phyloP scores from a whole-genome alignment of 108 stramenopile species.

The Cyclotella choctawhatcheeana region DNA sequence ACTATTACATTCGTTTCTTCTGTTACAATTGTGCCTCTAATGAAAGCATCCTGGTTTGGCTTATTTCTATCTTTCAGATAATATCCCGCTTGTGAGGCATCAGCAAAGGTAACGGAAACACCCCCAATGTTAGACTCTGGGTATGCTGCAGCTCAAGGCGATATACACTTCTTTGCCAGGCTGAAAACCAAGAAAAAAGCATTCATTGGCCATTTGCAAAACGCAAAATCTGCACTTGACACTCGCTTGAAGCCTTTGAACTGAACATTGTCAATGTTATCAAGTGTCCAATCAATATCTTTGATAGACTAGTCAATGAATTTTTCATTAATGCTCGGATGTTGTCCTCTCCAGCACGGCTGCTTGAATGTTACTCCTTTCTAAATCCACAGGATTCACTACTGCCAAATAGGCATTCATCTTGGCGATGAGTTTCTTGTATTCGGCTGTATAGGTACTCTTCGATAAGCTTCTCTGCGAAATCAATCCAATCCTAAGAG shows the following conservation, averaged over 20 bases:
- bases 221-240: neutral
- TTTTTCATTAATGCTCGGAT: neutral
- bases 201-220: neutral
- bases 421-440: too few relatives aligned
- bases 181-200: neutral
- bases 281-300: neutral
- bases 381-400: neutral
- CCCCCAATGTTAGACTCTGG: neutral
- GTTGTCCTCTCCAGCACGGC: neutral
- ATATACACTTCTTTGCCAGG: too few relatives aligned
- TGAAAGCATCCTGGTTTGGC: slow-evolving; percentile 76
- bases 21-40: neutral
- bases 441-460: too few relatives aligned
- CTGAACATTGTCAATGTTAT: neutral
- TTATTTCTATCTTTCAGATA: slow-evolving; percentile 2
- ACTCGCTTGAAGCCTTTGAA: neutral
- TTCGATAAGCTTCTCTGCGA: too few relatives aligned
- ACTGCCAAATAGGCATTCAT: neutral
- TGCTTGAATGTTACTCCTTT: neutral
- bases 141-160: too few relatives aligned
- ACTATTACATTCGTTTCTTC: too few relatives aligned
- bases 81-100: neutral
- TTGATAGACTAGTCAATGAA: too few relatives aligned
- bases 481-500: too few relatives aligned
- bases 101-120: neutral